These are phyloP conservation scores for Cicer pinnatifidum DNA, from an alignment of 306 rosid species.

Conservation along the genomic window DNA sequence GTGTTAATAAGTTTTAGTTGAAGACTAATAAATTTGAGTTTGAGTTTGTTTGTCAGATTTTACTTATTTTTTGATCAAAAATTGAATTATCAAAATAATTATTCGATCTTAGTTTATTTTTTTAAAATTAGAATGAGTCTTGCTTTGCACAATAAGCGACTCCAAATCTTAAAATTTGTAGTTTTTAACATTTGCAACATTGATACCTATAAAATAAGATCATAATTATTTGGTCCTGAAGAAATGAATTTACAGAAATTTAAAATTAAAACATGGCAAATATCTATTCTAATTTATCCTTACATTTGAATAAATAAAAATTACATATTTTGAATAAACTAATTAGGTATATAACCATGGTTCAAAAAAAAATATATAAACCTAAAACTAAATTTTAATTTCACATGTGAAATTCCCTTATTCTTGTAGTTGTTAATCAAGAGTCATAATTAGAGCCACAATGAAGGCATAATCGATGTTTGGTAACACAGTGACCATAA, in stretches of 20 bases:
- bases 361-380: background rate
- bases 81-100: background rate
- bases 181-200: background rate
- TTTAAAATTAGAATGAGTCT: conserved; percentile 11
- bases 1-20: too few relatives aligned
- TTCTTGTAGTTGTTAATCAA: conserved; percentile 3
- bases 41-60: rapidly evolving
- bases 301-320: background rate
- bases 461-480: conserved; percentile 56
- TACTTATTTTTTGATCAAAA: too few relatives aligned
- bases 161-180: background rate
- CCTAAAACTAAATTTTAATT: background rate
- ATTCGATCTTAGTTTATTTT: background rate
- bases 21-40: too few relatives aligned
- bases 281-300: too few relatives aligned
- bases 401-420: background rate
- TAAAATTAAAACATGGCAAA: too few relatives aligned
- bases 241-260: too few relatives aligned
- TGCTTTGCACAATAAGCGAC: conserved; percentile 16
- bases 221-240: too few relatives aligned
- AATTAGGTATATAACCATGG: background rate
- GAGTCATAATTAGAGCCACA: conserved; percentile 49
- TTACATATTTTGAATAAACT: background rate
- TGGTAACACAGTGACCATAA: conserved; percentile 47
- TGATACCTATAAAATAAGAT: too few relatives aligned